A percentile compares a stretch with the other conserved stretches of the same genome.
Conservation (phyloP, 1,284 basidiomycete genomes). For the Peniophora sp. region DNA sequence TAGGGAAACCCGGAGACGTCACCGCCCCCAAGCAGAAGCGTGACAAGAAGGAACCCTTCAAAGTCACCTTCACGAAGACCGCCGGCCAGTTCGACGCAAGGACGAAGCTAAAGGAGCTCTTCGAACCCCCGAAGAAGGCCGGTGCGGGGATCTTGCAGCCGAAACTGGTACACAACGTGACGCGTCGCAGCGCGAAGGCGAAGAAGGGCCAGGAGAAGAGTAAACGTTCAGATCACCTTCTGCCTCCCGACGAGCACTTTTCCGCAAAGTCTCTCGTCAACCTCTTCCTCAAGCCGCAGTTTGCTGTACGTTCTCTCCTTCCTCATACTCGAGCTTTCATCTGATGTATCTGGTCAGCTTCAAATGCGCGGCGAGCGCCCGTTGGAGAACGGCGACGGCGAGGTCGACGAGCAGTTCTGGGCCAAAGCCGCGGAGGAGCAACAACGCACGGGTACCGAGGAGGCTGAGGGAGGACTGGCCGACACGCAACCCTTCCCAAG, state of each 20-base stretch:
- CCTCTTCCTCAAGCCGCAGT: slow-evolving; percentile 93
- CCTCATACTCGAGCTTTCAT: background rate
- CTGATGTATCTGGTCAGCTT: slow-evolving; percentile 37
- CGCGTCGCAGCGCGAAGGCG: slow-evolving; percentile 35
- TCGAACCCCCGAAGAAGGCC: slow-evolving; percentile 59
- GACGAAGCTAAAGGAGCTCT: slow-evolving; percentile 72
- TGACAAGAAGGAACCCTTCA: slow-evolving; percentile 83
- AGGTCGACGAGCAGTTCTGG: slow-evolving; percentile 94
- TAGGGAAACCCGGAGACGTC: slow-evolving; percentile 44
- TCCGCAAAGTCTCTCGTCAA: slow-evolving; percentile 84
- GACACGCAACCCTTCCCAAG: slow-evolving; percentile 80
- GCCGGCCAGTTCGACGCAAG: slow-evolving; percentile 56
- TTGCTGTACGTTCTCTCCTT: slow-evolving; percentile 54
- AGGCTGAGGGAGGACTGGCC: slow-evolving; percentile 48
- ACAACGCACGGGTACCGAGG: slow-evolving; percentile 47
- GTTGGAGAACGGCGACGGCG: slow-evolving; percentile 62
- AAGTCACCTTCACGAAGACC: slow-evolving; percentile 78
- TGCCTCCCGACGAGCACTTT: slow-evolving; percentile 99
- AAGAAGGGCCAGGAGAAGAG: slow-evolving; percentile 38
- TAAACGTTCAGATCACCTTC: slow-evolving; percentile 70
- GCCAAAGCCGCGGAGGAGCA: slow-evolving; percentile 75
- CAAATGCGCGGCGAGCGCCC: slow-evolving; percentile 72
- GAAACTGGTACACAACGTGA: slow-evolving; percentile 25
- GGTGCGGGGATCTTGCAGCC: slow-evolving; percentile 64
- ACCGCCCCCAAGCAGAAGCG: slow-evolving; percentile 46